phyloP scores from a whole-genome alignment of 768 basidiomycete species.

The Tubosaeta sp. region DNA sequence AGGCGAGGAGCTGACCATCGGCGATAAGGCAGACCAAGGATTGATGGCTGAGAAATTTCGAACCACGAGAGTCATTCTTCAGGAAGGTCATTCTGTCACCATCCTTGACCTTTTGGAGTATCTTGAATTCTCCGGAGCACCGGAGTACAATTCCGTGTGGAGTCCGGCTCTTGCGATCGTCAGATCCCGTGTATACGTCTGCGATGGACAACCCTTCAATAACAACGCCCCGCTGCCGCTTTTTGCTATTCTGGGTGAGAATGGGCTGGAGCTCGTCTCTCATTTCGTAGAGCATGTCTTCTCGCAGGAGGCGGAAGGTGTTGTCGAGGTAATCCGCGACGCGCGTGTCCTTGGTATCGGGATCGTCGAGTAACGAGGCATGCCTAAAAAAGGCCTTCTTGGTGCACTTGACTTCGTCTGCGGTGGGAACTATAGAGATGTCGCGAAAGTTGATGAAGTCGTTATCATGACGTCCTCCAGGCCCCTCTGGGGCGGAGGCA shows the following conservation, averaged over 20 bases:
- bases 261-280: conserved; percentile 50
- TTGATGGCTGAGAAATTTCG: conserved; percentile 47
- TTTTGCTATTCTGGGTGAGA: conserved; percentile 34
- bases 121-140: conserved; percentile 34
- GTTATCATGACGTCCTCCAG: conserved; percentile 70
- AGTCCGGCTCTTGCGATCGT: conserved; percentile 25
- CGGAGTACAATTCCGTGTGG: conserved; percentile 42
- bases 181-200: conserved; percentile 33
- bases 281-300: conserved; percentile 58
- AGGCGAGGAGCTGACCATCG: conserved; percentile 45
- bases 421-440: conserved; percentile 61
- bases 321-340: conserved; percentile 55
- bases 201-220: conserved; percentile 36
- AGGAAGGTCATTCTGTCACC: conserved; percentile 37
- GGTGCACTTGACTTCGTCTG: conserved; percentile 48
- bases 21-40: conserved; percentile 50
- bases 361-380: conserved; percentile 41
- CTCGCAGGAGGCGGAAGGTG: conserved; percentile 60
- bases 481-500: conserved; percentile 24
- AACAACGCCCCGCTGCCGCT: conserved; percentile 34
- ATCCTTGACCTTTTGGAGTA: conserved; percentile 31
- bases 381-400: conserved; percentile 48
- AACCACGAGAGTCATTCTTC: conserved; percentile 32
- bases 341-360: conserved; percentile 34
- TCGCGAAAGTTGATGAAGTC: conserved; percentile 57